Evolutionary conservation across 2,329 filamentous ascomycete species (phyloP), one percentile per base, ranked within the genome.

Genomic region (Aspergillus hortae): DNA sequence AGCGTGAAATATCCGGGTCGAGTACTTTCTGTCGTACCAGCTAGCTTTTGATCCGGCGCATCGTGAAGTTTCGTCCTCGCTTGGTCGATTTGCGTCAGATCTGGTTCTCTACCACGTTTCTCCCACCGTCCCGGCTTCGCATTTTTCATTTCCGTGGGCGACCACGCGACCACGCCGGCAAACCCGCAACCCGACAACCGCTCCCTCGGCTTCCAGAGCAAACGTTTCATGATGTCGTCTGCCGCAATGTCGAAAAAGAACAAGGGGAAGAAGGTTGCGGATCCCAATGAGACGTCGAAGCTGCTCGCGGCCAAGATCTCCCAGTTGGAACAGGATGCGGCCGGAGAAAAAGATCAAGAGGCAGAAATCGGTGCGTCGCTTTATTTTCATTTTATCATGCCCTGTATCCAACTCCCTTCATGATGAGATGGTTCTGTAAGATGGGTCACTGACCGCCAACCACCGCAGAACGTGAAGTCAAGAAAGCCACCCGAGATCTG

Each of bases 281-380:
- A 96, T 69, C 88, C 90, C 17, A 89, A 84, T 63, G 94, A 97
- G 73, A 91, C 92, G 44, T 90, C 90, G 56, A 95, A 96, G 73
- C 82, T 96, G 58, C 83, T 99, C 47, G 88, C 92, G 57, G 90
- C 92, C 56, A 90, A 95, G 67, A 96, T 99, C 68, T 92, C 91
- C 19, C 94, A 97, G 75, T 78, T 99, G 53, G 94, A 99, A 72
- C 88, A 90, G 57, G 92, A 96, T 78, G 89, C 88, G 46, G 91
- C 91, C 10, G 90, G 90, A 54, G 92, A 96, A 70, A 96, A 95
- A 73, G 92, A 95, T 62, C 90, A 96, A 74, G 92, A 96, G 74
- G 84, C 88, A 55, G 94, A 97, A 78, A 96, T 99, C 69, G 90
- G 91, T 95, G 77, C 68, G 85, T 81, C 46, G 45, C 45, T 48